These are phyloP conservation scores for Candida maesae DNA, from an alignment of 805 yeast genomes.

Conservation along the genomic window DNA sequence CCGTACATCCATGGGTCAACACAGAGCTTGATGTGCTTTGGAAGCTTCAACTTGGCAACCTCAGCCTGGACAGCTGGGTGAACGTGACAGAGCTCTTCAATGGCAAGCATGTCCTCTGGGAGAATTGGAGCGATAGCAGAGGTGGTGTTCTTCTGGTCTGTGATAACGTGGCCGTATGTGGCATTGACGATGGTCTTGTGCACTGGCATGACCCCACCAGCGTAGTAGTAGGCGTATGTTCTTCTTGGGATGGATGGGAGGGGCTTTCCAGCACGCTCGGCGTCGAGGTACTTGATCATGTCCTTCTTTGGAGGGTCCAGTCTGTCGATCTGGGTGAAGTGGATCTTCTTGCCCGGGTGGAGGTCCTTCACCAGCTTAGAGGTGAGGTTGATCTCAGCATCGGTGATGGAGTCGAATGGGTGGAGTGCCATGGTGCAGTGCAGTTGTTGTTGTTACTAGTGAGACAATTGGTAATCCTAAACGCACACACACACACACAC, in stretches of 20 bases:
- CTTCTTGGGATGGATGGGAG: constrained; percentile 65
- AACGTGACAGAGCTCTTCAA: constrained; percentile 46
- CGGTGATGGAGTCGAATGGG: constrained; percentile 59
- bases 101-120: constrained; percentile 55
- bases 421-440: constrained; percentile 30
- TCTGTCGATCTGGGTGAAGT: constrained; percentile 64
- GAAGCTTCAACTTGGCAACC: constrained; percentile 62
- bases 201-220: constrained; percentile 45
- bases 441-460: no score
- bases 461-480: no score
- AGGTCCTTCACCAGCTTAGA: constrained; percentile 58
- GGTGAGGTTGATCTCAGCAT: constrained; percentile 54
- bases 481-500: no score
- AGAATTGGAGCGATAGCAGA: constrained; percentile 71
- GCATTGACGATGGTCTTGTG: constrained; percentile 72
- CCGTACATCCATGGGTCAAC: constrained; percentile 88
- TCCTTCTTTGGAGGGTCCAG: constrained; percentile 76
- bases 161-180: constrained; percentile 56
- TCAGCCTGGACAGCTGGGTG: constrained; percentile 63
- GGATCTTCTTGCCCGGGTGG: constrained; percentile 50
- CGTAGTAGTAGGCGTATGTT: constrained; percentile 63
- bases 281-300: constrained; percentile 63
- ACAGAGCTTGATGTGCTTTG: constrained; percentile 46
- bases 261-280: constrained; percentile 54
- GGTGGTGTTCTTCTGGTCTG: constrained; percentile 50